A percentile compares a stretch with the other conserved stretches of the same genome.
These are phyloP conservation scores for Agrocybe chaxingu DNA, from an alignment of 768 basidiomycete genomes.

Conservation along the genomic window DNA sequence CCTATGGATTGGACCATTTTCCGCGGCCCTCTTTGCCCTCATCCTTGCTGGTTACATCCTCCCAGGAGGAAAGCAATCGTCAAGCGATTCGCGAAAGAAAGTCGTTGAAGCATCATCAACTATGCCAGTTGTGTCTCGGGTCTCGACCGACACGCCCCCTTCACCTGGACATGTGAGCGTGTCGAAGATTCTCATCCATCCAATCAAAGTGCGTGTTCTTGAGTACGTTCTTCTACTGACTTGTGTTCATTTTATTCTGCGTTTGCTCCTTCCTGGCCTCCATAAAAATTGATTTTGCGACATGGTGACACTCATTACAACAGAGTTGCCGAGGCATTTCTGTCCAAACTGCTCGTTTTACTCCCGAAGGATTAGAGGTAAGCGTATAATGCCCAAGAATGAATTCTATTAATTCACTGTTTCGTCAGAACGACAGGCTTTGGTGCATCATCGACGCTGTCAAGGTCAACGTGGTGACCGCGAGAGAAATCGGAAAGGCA, in stretches of 20 bases:
- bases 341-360: slow-evolving; percentile 52
- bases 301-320: background rate
- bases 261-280: too few species aligned
- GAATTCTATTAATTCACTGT: slow-evolving; percentile 1
- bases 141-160: slow-evolving; percentile 8
- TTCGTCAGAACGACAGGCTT: slow-evolving; percentile 62
- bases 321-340: slow-evolving; percentile 74
- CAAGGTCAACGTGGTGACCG: slow-evolving; percentile 58
- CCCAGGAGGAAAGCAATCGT: background rate
- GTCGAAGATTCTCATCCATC: slow-evolving; percentile 60
- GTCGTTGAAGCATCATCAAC: background rate
- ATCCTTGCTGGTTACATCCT: slow-evolving; percentile 5
- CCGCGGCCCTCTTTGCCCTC: slow-evolving; percentile 8
- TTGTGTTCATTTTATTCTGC: background rate
- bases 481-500: slow-evolving; percentile 62
- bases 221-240: background rate
- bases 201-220: slow-evolving; percentile 53
- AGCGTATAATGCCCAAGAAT: slow-evolving; percentile 8
- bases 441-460: slow-evolving; percentile 67
- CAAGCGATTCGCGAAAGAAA: background rate
- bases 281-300: too few species aligned
- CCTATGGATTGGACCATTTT: slow-evolving; percentile 12
- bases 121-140: background rate
- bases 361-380: slow-evolving; percentile 65
- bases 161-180: slow-evolving; percentile 36